Base-by-base conservation (phyloP, 2,329 filamentous ascomycete genomes). In the Talaromyces marneffei region DNA sequence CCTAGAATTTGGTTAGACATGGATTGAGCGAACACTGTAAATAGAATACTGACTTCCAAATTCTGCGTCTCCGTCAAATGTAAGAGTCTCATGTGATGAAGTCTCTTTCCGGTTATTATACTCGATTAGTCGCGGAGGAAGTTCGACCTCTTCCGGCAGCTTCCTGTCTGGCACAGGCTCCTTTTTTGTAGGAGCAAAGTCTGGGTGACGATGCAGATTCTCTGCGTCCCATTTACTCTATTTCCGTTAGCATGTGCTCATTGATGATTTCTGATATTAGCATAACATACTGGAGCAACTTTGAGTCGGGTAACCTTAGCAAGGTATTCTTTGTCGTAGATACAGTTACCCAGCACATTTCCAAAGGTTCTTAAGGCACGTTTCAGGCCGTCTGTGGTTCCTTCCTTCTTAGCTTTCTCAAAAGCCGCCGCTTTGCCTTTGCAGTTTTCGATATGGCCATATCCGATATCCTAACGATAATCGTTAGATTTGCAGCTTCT, bases 341-440 rank as follows among this genome's bases (percentile, higher is more conserved):
- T 87, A 79, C 94, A 99, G 72, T 97, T 99, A n/a, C 94, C 94
- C 59, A 99, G 81, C 16, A 97, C 89, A 69, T 97, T 97, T 63
- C 94, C 94, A 75, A 99, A 99, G 65, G 87, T 97, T 62, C 93
- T 84, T 69, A 99, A 73, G 1, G 94, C 86, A 66, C 94, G 84
- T 77, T 99, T 99, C 71, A 99, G 73, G 1, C 87, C 94, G 77
- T 99, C 94, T 9, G 95, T 97, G 2, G 92, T 95, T 7, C 91
- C 95, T 78, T 97, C 92, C 74, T 99, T 99, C 80, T 97, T 99
- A 1, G 94, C 92, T 77, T 99, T 99, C 74, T 99, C 94, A 70
- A 97, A 99, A 0, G 93, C 94, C 57, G 90, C 89, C 2, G 92
- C 93, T 78, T 99, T 99, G 60, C 91, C 90, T 76, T 93, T 95